Evolutionary conservation across 2,329 filamentous ascomycete species (phyloP).

Genomic region (Pestalotiopsis sp.): DNA sequence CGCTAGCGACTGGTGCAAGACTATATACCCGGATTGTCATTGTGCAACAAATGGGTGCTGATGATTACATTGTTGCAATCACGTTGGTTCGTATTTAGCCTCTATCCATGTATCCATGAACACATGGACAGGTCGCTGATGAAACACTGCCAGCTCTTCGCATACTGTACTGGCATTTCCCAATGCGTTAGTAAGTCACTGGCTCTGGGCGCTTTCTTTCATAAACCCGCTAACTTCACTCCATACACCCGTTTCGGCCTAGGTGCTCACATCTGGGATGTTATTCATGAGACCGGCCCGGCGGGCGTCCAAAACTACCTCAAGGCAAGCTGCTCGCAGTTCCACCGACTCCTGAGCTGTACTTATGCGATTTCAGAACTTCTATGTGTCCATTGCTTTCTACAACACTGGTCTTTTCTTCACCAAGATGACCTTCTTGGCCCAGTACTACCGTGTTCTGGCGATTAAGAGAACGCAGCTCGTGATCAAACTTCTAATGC

Average conservation of each 20-base stretch:
- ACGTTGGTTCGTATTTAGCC: background rate
- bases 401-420: constrained; percentile 39
- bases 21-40: constrained; percentile 1
- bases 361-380: constrained; percentile 27
- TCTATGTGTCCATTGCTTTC: constrained; percentile 40
- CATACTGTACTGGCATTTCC: background rate
- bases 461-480: constrained; percentile 33
- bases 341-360: no score
- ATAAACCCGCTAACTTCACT: background rate
- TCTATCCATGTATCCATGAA: background rate
- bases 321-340: background rate
- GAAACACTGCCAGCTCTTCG: background rate
- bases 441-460: constrained; percentile 42
- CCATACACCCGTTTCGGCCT: constrained; percentile 4
- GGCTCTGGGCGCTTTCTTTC: background rate
- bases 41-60: background rate
- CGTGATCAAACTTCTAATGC: constrained; percentile 29
- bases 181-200: background rate
- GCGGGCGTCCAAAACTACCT: background rate
- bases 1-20: background rate
- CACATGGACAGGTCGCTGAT: background rate
- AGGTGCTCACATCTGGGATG: constrained; percentile 8
- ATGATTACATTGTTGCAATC: background rate
- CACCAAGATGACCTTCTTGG: constrained; percentile 40
- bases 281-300: background rate